phyloP scores from a whole-genome alignment of 2,329 filamentous ascomycete species.

The Domatiomyces catenatus region DNA sequence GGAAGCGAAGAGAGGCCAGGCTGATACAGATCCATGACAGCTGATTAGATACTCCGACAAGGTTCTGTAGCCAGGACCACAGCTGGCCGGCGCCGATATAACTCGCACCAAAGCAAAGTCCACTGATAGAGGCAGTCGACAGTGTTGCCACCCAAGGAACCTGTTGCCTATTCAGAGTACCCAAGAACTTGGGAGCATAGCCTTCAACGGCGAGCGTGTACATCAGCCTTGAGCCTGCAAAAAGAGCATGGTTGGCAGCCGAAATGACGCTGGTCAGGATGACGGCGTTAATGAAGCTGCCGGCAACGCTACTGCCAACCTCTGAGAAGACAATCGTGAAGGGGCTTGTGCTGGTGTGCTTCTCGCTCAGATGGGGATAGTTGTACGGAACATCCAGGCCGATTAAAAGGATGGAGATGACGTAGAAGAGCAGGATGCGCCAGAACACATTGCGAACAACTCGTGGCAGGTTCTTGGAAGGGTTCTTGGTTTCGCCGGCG shows the following conservation, averaged over 20 bases:
- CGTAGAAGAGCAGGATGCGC: conserved; percentile 43
- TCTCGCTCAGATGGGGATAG: conserved; percentile 21
- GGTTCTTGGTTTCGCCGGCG: conserved; percentile 40
- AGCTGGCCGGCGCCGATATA: conserved; percentile 51
- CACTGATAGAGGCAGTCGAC: conserved; percentile 38
- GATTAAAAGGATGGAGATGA: conserved; percentile 18
- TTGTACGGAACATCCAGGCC: conserved; percentile 36
- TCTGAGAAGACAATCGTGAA: conserved; percentile 36
- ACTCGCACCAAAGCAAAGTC: conserved; percentile 48
- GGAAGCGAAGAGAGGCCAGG: conserved; percentile 50
- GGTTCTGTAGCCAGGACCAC: conserved; percentile 53
- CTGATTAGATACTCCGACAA: conserved; percentile 54
- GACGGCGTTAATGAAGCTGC: conserved; percentile 60
- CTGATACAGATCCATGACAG: conserved; percentile 49
- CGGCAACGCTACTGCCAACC: conserved; percentile 37
- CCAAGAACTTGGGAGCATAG: conserved; percentile 38
- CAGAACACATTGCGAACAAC: conserved; percentile 40
- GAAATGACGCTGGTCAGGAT: conserved; percentile 60
- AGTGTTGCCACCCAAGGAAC: conserved; percentile 42
- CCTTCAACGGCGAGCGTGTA: conserved; percentile 34
- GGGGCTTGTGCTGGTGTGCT: conserved; percentile 38
- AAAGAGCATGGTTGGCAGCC: conserved; percentile 51
- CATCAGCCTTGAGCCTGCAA: conserved; percentile 37
- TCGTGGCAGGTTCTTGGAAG: conserved; percentile 38
- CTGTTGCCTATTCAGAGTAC: conserved; percentile 32